Evolutionary conservation across 2,329 filamentous ascomycete species (phyloP), one percentile per base, ranked within the genome.

Genomic region (Fusarium algeriense): DNA sequence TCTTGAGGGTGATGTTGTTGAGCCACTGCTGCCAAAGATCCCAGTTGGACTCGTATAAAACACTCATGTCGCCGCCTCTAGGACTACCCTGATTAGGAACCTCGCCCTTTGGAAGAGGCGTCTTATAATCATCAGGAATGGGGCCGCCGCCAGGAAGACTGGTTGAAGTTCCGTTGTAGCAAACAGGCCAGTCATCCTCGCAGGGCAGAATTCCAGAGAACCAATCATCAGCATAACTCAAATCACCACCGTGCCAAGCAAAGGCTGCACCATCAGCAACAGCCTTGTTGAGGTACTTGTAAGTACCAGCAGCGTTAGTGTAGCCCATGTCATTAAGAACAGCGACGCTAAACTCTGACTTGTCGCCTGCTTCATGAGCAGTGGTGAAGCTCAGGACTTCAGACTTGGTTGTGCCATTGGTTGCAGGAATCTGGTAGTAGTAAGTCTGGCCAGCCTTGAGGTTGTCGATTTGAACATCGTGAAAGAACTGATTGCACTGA

Each of bases 1-100:
- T 19, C 11, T 50, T 62, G 2, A 20, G 43, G 17, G 60, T 62
- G 9, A 62, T 43, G 0, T 30, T 50, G 11, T 62, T 62, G 12
- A 62, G 46, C 55, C 60, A 60, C 32, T 62, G 60, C 14, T 62
- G 60, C 60, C 60, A 62, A n/a, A 62, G 55, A 32, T 60, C 60
- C 60, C 60, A 62, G n/a, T 62, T 62, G 3, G 60, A 62, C 23
- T 62, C 60, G 2, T 62, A 62, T 9, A 62, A 10, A 13, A 60
- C 60, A 2, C 55, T 34, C 12, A 60, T 11, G 5, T 62, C 60
- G 4, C 60, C 60, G 1, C 55, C 55, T 3, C 60, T 55, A 14
- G 60, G 55, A 15, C 60, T 50, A 6, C 60, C 60, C 19, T 50
- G 55, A 13, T 38, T 62, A 0, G 60, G 55, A 1, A 19, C 20